Evolutionary conservation across 1,139 yeast genomes (phyloP), one percentile per base, ranked within the genome.

Genomic region (Geotrichum phurueaensis): DNA sequence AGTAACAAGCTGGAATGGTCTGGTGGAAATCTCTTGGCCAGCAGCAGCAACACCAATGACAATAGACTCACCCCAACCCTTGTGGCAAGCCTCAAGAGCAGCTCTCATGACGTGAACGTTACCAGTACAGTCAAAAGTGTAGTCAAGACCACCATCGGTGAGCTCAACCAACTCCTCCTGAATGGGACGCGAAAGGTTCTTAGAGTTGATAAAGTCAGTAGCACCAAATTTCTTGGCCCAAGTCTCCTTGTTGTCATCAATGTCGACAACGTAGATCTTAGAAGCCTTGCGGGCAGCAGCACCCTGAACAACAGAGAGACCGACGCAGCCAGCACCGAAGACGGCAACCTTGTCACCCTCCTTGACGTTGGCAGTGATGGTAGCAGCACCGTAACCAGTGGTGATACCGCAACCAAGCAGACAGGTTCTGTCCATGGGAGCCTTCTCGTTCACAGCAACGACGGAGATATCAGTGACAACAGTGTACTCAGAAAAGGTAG

Each of bases 21-120:
- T 86, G 60, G 98, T 94, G 60, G 96, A 78, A 67, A 95, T 92
- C 78, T 94, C 98, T 77, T 91, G 83, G 69, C 99, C 99, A 56
- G 98, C 96, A 68, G 97, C 96, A 54, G 99, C 99, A 68, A 95
- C 99, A 73, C 99, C 99, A 73, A 94, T 94, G 71, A 94, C 81
- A 69, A 94, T 81, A 29, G 97, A 90, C 71, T 86, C 84, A 76
- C 99, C 99, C 98, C 99, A 95, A 66, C 99, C 99, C 79, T 92
- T 92, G 81, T 94, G 98, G 75, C 97, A 90, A 47, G 97, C 90
- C 79, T 94, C 98, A 68, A 94, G 82, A 23, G 99, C 99, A 71
- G 84, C 80, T 79, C 98, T 86, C 99, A 94, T 94, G 59, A 94
- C 99, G 54, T 83, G 76, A 64, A 87, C 94, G 73, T 94, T 95